phyloP scores from a whole-genome alignment of 208 protist species.

The Leishmania amazonensis region DNA sequence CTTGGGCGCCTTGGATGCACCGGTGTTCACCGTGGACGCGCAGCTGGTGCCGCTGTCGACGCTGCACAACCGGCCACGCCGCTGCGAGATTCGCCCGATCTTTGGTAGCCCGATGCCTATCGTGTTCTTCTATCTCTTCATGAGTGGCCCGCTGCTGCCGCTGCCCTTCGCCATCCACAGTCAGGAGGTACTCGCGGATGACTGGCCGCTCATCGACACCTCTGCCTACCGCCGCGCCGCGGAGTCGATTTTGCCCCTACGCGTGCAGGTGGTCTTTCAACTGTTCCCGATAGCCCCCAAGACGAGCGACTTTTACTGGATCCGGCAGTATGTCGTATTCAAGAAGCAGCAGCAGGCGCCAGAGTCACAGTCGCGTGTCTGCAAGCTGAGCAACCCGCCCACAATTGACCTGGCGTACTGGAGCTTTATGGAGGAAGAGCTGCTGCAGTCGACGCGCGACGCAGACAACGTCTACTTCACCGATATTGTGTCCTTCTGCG shows the following conservation, averaged over 20 bases:
- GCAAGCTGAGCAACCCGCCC: slow-evolving; percentile 53
- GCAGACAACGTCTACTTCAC: slow-evolving; percentile 57
- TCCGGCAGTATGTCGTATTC: slow-evolving; percentile 61
- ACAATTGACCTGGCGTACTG: slow-evolving; percentile 66
- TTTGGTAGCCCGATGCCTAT: slow-evolving; percentile 70
- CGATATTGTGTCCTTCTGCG: slow-evolving; percentile 56
- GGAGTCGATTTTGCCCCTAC: slow-evolving; percentile 78
- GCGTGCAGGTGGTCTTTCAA: slow-evolving; percentile 78
- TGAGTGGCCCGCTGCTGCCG: slow-evolving; percentile 63
- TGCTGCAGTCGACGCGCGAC: slow-evolving; percentile 18
- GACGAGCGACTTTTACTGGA: slow-evolving; percentile 43
- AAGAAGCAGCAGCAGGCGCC: slow-evolving; percentile 25
- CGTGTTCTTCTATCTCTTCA: slow-evolving; percentile 72
- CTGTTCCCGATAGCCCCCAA: slow-evolving; percentile 40
- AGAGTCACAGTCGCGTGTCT: slow-evolving; percentile 38
- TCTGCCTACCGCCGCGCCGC: slow-evolving; percentile 63
- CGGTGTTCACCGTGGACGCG: slow-evolving; percentile 42
- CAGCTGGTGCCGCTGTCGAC: slow-evolving; percentile 35
- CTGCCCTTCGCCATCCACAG: slow-evolving; percentile 65
- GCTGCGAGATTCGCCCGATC: slow-evolving; percentile 19
- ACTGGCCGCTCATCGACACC: slow-evolving; percentile 88
- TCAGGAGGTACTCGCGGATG: slow-evolving; percentile 66
- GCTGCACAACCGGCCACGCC: slow-evolving; percentile 42
- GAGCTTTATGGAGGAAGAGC: slow-evolving; percentile 33
- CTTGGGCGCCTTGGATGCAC: slow-evolving; percentile 54